Evolutionary conservation across 1,284 basidiomycete genomes (phyloP), one percentile per base, ranked within the genome.

Genomic region (Phenoliferia sp.): DNA sequence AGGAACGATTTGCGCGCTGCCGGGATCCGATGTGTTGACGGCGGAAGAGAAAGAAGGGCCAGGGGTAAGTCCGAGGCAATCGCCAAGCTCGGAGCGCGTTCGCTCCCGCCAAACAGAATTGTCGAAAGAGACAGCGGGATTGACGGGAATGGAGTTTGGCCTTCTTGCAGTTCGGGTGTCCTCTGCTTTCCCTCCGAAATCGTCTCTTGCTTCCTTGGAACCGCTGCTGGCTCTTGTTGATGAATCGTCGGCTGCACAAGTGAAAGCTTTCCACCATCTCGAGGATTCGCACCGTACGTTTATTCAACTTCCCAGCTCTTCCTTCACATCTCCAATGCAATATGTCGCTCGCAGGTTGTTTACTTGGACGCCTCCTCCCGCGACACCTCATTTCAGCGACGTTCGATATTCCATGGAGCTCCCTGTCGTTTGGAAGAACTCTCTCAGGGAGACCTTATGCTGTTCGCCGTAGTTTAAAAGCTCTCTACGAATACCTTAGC

Each of bases 291-390:
- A 62, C 0, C 64, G 71, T 70, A 44, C 44, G 70, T 69, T 16
- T 2, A n/a, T 5, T 12, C n/a, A 62, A n/a, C 48, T n/a, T 7
- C 2, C 10, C 0, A 9, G 6, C 19, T 17, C 35, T 9, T 35
- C n/a, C n/a, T n/a, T n/a, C n/a, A n/a, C n/a, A n/a, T n/a, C n/a
- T n/a, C n/a, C n/a, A n/a, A n/a, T n/a, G n/a, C 6, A 1, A 3
- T 4, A 7, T 22, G 5, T 1, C 32, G 3, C 32, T 4, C 59
- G 35, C 74, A 89, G 89, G 90, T 67, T 85, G 86, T 62, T 79
- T 92, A 33, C 84, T 90, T 68, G 89, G 90, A 26, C 83, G 85
- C 28, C 82, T 92, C 29, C 83, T 92, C 1, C 84, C 86, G 54
- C 83, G 87, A 29, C 79, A 84, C 64, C 79, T 89, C 66, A 82